phyloP scores from a whole-genome alignment of 2,329 filamentous ascomycete genomes.

The Venturia pyrina region DNA sequence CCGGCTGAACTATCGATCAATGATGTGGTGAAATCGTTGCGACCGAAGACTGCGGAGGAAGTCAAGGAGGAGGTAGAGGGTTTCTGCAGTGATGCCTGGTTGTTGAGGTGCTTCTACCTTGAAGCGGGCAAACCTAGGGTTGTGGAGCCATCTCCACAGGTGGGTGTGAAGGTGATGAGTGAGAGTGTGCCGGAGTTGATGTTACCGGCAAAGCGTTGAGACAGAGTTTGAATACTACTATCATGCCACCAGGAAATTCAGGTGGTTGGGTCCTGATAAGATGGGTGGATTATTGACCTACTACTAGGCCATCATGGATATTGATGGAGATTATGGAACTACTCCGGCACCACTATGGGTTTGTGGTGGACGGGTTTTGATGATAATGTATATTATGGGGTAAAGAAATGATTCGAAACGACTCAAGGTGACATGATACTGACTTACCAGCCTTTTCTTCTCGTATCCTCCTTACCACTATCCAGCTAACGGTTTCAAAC shows the following conservation, averaged over 20 bases:
- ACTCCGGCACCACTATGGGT: background rate
- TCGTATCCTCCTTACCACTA: too few relatives aligned
- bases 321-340: background rate
- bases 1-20: background rate
- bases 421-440: background rate
- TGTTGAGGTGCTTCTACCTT: constrained; percentile 33
- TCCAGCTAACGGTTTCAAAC: too few relatives aligned
- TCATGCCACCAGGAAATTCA: background rate
- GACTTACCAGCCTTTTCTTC: too few relatives aligned
- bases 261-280: background rate
- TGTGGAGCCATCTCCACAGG: background rate
- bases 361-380: background rate
- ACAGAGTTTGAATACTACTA: constrained; percentile 1
- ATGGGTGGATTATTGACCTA: constrained; percentile 23
- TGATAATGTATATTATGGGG: background rate
- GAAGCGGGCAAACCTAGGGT: constrained; percentile 15
- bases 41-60: constrained; percentile 23
- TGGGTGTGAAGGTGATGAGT: background rate
- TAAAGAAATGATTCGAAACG: background rate
- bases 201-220: constrained; percentile 12
- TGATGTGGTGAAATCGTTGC: background rate
- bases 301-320: constrained; percentile 14
- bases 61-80: constrained; percentile 35
- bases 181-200: constrained; percentile 3
- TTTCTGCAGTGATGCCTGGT: constrained; percentile 32